Percentiles rank a stretch among this genome's conserved stretches.
These are phyloP conservation scores for Sugiyamaella xylanicola DNA, from an alignment of 1,139 yeast species.

Conservation along the genomic window DNA sequence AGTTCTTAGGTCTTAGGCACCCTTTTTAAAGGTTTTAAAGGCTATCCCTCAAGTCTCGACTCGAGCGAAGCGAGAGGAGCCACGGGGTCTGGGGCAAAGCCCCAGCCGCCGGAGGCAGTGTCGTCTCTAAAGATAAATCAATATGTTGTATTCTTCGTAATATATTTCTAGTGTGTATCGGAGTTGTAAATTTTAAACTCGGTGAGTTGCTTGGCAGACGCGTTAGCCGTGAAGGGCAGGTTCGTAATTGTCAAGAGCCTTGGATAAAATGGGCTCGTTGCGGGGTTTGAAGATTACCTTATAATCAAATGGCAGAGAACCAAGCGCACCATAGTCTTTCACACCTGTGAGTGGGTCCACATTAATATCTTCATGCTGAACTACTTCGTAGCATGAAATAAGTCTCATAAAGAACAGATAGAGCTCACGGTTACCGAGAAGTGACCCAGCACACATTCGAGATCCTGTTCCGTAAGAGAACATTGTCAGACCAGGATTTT, in stretches of 20 bases:
- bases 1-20: too few species aligned
- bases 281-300: constrained; percentile 30
- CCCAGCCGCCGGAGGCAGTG: background rate
- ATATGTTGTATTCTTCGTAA: too few species aligned
- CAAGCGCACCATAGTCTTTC: constrained; percentile 30
- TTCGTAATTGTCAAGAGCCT: constrained; percentile 10
- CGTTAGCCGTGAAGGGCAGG: constrained; percentile 8
- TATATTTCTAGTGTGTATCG: background rate
- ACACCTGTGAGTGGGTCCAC: constrained; percentile 31
- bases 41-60: too few species aligned
- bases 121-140: too few species aligned
- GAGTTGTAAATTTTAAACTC: too few species aligned
- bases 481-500: constrained; percentile 44
- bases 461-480: constrained; percentile 70
- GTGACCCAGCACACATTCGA: constrained; percentile 66
- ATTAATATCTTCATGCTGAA: constrained; percentile 25
- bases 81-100: background rate
- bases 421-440: constrained; percentile 62
- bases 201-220: too few species aligned
- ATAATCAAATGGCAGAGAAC: constrained; percentile 30
- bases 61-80: too few species aligned
- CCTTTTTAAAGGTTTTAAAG: too few species aligned
- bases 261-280: constrained; percentile 18
- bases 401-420: constrained; percentile 50
- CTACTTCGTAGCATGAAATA: constrained; percentile 46